Base-by-base conservation (phyloP, 1,284 basidiomycete genomes). In the Boletus mariae region DNA sequence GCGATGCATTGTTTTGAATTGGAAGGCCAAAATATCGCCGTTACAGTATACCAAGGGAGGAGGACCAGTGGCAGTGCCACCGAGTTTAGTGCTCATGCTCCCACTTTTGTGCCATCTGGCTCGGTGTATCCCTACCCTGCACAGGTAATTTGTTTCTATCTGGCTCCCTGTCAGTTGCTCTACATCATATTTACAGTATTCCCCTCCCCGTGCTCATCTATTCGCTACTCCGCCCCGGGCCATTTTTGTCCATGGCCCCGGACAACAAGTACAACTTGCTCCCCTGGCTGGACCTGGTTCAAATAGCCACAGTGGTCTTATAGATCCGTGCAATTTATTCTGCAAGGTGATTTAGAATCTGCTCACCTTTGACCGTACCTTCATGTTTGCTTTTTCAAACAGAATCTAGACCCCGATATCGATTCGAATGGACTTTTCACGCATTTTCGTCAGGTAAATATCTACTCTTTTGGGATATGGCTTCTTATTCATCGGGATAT, bases 301-400 rank as follows among this genome's bases (percentile, higher is more conserved):
- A 32, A 80, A 61, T 50, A 92, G 88, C 62, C 84, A 89, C 60
- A 92, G 90, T 56, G 92, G 92, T 28, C 76, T 93, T 25, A 92
- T 95, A 57, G 92, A 95, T 71, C 92, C 91, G 1, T 93, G 91
- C 77, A 94, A 94, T 68, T 72, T 95, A 45, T 94, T 94, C 71
- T 90, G 88, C 77, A 91, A 92, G 77, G 89, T 88, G 47, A 50
- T 73, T 54, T 20, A 6, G 11, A 34, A 34, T 55, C 49, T 15
- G 23, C 48, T 44, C 44, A 23, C 10, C 54, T 15, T 26, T 37
- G 46, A 38, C 12, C 51, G 4, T 41, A 8, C 12, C 26, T 52
- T 64, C 46, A 62, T 44, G 10, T 15, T 55, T 44, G 23, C 45
- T 40, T 52, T n/a, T 40, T 48, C 15, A 20, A 52, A 51, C 61